Base-by-base conservation (phyloP, 2,329 filamentous ascomycete genomes). In the Sarocladium strictum region DNA sequence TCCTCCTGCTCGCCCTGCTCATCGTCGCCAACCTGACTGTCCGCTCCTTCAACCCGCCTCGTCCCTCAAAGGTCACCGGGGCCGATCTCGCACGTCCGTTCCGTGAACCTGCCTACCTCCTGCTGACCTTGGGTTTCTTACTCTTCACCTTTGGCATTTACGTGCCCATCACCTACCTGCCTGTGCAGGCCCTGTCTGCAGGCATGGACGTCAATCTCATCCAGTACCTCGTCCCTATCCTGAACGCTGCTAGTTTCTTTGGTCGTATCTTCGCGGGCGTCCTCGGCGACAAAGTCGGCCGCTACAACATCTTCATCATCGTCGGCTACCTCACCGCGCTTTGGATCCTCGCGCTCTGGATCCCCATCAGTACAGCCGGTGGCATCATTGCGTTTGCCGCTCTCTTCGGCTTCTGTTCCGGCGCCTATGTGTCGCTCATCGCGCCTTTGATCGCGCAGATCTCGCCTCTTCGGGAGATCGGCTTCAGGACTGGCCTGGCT, bases 401-500 rank as follows among this genome's bases (percentile, higher is more conserved):
- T 3, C 61, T 75, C 15, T 76, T 72, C 40, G 74, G 73, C 26
- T 72, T 72, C 65, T 68, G 63, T 53, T 74, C 71, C 0, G 72
- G 72, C 19, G 72, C 71, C 15, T 73, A 71, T 54, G 62, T 74
- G 15, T 69, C 70, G 10, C 61, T 76, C 3, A 63, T 70, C 11
- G 64, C 66, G 7, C 66, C 71, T 1, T 65, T 76, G 1, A 62
- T 73, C 3, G 68, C 67, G 1, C 78, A 85, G 58, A 79, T 86
- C 56, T 79, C 76, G 0, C 77, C 80, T 32, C 68, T 79, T 54
- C 66, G 71, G 2, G 76, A 69, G 33, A 65, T 84, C 9, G 82
- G 81, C 1, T 73, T 79, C 11, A 71, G 80, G 6, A 67, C 59
- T 3, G 71, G 71, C 1, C 62, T 72, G 0, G 58, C 67, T 3